These are phyloP conservation scores for Diaporthe batatas DNA, from an alignment of 2,329 filamentous ascomycete species.

Conservation along the genomic window DNA sequence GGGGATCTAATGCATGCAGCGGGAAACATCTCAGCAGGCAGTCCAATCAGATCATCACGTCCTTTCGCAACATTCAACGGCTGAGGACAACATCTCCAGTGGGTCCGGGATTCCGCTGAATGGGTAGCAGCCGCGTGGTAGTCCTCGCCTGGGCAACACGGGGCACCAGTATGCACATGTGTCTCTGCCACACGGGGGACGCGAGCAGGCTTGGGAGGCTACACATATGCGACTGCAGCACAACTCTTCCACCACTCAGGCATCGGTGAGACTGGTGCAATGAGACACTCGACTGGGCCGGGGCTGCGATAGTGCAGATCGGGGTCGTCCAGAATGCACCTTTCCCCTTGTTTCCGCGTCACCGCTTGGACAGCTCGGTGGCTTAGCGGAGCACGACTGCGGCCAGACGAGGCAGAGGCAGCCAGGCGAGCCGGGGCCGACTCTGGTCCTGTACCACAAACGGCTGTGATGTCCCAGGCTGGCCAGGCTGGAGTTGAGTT, in stretches of 20 bases:
- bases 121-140: conserved; percentile 17
- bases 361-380: conserved; percentile 16
- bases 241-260: conserved; percentile 8
- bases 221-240: conserved; percentile 29
- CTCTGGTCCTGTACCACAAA: conserved; percentile 9
- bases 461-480: conserved; percentile 13
- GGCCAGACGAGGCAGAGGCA: background rate
- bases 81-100: background rate
- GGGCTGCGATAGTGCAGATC: conserved; percentile 7
- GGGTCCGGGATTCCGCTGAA: background rate
- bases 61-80: conserved; percentile 1
- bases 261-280: conserved; percentile 30
- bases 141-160: conserved; percentile 19
- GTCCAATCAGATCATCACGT: background rate
- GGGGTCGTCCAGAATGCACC: conserved; percentile 28
- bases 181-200: conserved; percentile 29
- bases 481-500: conserved; percentile 8
- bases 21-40: background rate
- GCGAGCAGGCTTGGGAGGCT: conserved; percentile 6
- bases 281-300: conserved; percentile 13
- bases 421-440: conserved; percentile 25
- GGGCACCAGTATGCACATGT: conserved; percentile 5
- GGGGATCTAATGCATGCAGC: conserved; percentile 13
- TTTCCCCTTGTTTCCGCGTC: conserved; percentile 19
- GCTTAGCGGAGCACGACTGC: conserved; percentile 25